Conservation (phyloP, 2,329 filamentous ascomycete genomes). For the Neofusicoccum laricinum region DNA sequence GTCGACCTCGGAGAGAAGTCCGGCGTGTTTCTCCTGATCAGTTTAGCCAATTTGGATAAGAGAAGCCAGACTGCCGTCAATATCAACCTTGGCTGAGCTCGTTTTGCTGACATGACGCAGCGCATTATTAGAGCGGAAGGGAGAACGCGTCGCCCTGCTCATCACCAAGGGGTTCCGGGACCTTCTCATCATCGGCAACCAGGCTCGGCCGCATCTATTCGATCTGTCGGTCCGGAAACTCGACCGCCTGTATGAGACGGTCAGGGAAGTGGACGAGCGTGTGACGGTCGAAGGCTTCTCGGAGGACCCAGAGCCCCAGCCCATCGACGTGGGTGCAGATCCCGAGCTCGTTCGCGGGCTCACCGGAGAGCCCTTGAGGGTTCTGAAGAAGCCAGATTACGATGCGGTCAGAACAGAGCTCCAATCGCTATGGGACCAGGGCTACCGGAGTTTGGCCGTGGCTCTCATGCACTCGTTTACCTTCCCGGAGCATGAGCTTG, state of each 20-base stretch:
- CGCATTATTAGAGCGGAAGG: conserved; percentile 24
- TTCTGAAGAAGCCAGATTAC: conserved; percentile 50
- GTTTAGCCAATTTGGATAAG: neutral
- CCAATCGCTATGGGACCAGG: conserved; percentile 55
- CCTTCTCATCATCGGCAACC: conserved; percentile 25
- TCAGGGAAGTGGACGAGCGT: conserved; percentile 26
- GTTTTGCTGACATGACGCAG: conserved; percentile 21
- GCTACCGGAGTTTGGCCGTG: conserved; percentile 36
- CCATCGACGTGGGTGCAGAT: conserved; percentile 13
- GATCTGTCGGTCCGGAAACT: conserved; percentile 24
- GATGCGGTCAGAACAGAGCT: conserved; percentile 21
- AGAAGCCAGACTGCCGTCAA: neutral
- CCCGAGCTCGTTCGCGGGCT: conserved; percentile 21
- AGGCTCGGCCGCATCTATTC: conserved; percentile 26
- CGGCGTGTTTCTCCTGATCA: neutral
- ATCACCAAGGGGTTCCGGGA: conserved; percentile 63
- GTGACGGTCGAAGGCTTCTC: conserved; percentile 25
- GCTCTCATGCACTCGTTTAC: conserved; percentile 34
- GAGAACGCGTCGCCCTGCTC: conserved; percentile 20
- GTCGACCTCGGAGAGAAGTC: neutral
- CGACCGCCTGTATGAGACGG: conserved; percentile 23
- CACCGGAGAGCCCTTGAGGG: conserved; percentile 48
- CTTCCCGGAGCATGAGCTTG: conserved; percentile 29
- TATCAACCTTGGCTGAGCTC: neutral
- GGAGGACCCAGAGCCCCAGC: conserved; percentile 20